Percentiles rank a stretch among this genome's conserved stretches.
Conservation (phyloP, 163 green algal species). For the Coccomyxa subellipsoidea region DNA sequence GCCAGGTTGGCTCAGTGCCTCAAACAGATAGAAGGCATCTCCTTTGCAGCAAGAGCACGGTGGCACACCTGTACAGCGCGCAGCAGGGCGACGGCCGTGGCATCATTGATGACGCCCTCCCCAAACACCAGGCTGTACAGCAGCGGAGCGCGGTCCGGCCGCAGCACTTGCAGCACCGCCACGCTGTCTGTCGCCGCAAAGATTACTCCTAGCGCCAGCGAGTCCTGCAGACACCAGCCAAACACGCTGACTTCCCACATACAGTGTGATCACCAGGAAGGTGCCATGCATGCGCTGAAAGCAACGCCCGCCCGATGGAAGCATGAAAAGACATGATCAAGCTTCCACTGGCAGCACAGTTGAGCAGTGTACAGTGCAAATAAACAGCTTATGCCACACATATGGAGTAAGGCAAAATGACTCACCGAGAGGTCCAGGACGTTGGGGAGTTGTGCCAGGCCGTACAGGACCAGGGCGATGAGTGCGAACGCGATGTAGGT, state of each 20-base stretch:
- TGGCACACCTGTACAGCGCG: conserved; percentile 45
- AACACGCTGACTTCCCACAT: neutral
- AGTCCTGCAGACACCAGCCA: conserved; percentile 40
- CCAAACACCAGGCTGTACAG: conserved; percentile 94
- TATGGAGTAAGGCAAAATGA: too few species aligned
- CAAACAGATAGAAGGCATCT: too few species aligned
- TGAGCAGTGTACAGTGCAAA: too few species aligned
- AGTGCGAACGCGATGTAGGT: conserved; percentile 67
- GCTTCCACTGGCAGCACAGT: too few species aligned
- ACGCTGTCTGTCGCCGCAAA: conserved; percentile 91
- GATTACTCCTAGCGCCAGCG: conserved; percentile 82
- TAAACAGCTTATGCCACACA: too few species aligned
- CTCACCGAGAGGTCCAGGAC: conserved; percentile 21
- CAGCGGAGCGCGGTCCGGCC: conserved; percentile 62
- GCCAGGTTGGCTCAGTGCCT: too few species aligned
- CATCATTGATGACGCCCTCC: conserved; percentile 93
- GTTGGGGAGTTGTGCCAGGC: conserved; percentile 32
- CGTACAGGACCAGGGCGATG: conserved; percentile 38
- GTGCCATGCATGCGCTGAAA: too few species aligned
- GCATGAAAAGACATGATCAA: too few species aligned
- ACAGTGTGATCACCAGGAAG: too few species aligned
- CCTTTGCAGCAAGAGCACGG: too few species aligned
- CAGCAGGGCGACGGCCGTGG: conserved; percentile 86
- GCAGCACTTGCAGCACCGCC: conserved; percentile 79
- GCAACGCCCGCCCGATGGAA: too few species aligned